Evolutionary conservation across 1,284 basidiomycete genomes (phyloP), one percentile per base, ranked within the genome.

Genomic region (Cutaneotrichosporon sp.): DNA sequence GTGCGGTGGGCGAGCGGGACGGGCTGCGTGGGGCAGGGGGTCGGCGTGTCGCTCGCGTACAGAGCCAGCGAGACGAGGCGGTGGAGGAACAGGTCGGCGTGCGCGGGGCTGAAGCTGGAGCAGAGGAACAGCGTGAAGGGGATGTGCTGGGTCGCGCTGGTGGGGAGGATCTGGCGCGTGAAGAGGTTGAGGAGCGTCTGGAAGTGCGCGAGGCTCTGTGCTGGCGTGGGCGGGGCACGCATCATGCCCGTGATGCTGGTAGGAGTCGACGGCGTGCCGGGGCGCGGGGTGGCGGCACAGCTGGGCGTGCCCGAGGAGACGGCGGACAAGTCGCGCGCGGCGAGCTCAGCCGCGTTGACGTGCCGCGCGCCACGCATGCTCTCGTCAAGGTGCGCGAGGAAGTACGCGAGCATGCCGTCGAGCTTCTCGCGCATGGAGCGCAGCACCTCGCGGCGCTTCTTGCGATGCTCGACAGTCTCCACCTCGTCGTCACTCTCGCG

Each of bases 111-210:
- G 58, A 97, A 87, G 1, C 95, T 97, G 24, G 92, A 86, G 74
- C 89, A 93, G 88, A 92, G 95, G 83, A 99, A 99, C 50, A 99
- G 74, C 63, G 99, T 84, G 80, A 99, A 99, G 71, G 99, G 97
- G 1, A 94, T 95, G 77, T 99, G 95, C 46, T 95, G 90, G 0
- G 93, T 97, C 75, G 95, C 93, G 82, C 95, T 95, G 0, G 97
- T 99, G 36, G 89, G 90, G 50, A 99, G 85, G 72, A 99, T 93
- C 50, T 89, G 88, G 36, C 92, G 88, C 72, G 95, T 90, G 74
- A 99, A 99, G 67, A 97, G 91, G 67, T 89, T 87, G 52, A 99
- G 86, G 13, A 99, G 87, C 14, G 89, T 87, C 72, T 92, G 87
- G 78, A 98, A 99, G 69, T 91, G 89, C 0, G 84, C 76, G 6